Percentiles rank a stretch among this genome's conserved stretches.
Conservation (phyloP, 176 grass and related monocot species). For the Luzula sylvatica region DNA sequence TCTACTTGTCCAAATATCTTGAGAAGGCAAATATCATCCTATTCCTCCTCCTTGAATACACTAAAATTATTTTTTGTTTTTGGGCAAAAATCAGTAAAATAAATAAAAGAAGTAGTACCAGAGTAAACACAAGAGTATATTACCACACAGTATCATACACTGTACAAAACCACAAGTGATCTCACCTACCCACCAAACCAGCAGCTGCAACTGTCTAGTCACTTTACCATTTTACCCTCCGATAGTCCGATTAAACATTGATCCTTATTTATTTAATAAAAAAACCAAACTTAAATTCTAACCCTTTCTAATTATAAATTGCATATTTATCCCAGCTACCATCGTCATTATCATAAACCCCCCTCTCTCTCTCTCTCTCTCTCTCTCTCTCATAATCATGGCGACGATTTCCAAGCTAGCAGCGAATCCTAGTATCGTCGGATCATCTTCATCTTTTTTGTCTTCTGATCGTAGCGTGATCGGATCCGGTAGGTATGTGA, state of each 20-base stretch:
- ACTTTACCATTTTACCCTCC: conserved; percentile 13
- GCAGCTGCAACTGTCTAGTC: neutral
- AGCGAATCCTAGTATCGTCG: conserved; percentile 11
- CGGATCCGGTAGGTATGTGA: neutral
- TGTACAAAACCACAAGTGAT: neutral
- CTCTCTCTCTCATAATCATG: conserved; percentile 3
- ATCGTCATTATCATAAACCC: neutral
- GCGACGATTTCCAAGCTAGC: conserved; percentile 41
- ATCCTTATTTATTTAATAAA: neutral
- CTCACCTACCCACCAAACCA: conserved; percentile 5
- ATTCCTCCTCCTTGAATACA: too few relatives aligned
- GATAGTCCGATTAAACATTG: too few relatives aligned
- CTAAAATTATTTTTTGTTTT: too few relatives aligned
- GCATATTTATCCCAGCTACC: conserved; percentile 4
- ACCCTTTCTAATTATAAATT: conserved; percentile 8
- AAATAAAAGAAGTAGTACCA: too few relatives aligned
- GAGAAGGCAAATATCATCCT: too few relatives aligned
- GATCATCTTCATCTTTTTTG: conserved; percentile 16
- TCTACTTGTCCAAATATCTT: too few relatives aligned
- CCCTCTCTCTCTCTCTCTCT: neutral
- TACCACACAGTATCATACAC: conserved; percentile 1
- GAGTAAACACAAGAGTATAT: too few relatives aligned
- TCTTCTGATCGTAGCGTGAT: conserved; percentile 8
- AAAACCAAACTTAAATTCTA: neutral
- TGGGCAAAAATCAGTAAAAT: too few relatives aligned